Evolutionary conservation across 768 basidiomycete species (phyloP).

Genomic region (Lyophyllum shimeji): DNA sequence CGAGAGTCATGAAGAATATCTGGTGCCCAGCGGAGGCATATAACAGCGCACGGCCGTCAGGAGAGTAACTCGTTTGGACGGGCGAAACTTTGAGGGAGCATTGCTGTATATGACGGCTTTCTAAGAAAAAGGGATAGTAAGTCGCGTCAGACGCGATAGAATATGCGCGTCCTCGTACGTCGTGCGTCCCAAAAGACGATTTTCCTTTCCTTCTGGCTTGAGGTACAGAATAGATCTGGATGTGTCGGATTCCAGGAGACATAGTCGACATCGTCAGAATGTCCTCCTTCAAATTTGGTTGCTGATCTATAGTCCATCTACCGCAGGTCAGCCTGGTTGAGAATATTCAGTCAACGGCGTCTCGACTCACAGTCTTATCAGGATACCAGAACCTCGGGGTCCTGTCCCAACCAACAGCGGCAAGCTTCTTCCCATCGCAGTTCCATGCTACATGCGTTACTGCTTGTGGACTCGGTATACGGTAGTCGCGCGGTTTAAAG

Average conservation of each 20-base stretch:
- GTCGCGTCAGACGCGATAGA: background rate
- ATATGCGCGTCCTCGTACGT: constrained; percentile 45
- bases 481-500: constrained; percentile 75
- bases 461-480: constrained; percentile 58
- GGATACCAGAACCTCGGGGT: constrained; percentile 75
- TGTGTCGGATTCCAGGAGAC: constrained; percentile 86
- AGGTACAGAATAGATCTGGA: constrained; percentile 79
- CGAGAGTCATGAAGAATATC: constrained; percentile 59
- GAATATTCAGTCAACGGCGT: background rate
- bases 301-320: constrained; percentile 76
- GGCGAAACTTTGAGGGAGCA: constrained; percentile 59
- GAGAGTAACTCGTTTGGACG: constrained; percentile 66
- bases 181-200: constrained; percentile 86
- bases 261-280: constrained; percentile 79
- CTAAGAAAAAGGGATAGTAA: constrained; percentile 31
- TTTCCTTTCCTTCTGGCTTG: constrained; percentile 71
- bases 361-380: constrained; percentile 65
- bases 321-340: background rate
- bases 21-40: constrained; percentile 62
- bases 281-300: constrained; percentile 64
- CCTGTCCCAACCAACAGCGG: constrained; percentile 82
- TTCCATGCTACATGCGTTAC: constrained; percentile 84
- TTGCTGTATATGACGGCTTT: constrained; percentile 69
- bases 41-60: constrained; percentile 66
- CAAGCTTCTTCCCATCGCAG: constrained; percentile 79